A percentile compares a stretch with the other conserved stretches of the same genome.
phyloP scores from a whole-genome alignment of 352 stramenopile genomes.

The Phytophthora pluvialis region DNA sequence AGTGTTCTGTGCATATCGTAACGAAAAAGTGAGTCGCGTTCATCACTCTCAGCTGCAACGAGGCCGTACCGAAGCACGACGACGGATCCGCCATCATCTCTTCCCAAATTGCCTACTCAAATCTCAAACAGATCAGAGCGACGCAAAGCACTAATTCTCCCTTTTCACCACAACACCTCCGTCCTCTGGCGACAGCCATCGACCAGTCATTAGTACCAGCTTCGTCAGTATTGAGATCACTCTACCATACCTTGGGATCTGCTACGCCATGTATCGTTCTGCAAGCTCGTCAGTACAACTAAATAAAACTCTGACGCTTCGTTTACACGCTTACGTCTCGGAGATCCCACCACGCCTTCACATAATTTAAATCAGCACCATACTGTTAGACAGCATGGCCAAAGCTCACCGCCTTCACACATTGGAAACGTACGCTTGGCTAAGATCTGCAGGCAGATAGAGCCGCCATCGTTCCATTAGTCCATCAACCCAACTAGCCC shows the following conservation, averaged over 20 bases:
- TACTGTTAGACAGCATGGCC: not conserved
- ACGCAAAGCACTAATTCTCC: too few species aligned
- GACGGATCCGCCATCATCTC: constrained; percentile 89
- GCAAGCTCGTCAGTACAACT: constrained; percentile 2
- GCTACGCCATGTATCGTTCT: constrained; percentile 74
- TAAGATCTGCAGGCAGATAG: constrained; percentile 44
- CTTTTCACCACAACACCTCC: constrained; percentile 22
- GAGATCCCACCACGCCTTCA: constrained; percentile 60
- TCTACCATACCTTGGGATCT: constrained; percentile 58
- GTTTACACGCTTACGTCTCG: constrained; percentile 55
- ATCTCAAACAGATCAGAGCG: not conserved
- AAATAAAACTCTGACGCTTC: not conserved
- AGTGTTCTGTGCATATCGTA: constrained; percentile 53
- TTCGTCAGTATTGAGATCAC: not conserved
- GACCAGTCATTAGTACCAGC: constrained; percentile 7
- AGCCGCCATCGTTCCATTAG: not conserved
- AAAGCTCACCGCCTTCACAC: not conserved
- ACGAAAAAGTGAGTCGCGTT: constrained; percentile 5
- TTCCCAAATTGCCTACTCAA: constrained; percentile 81
- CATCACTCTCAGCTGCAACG: not conserved
- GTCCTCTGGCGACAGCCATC: constrained; percentile 23
- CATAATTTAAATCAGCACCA: not conserved
- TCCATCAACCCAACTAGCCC: not conserved
- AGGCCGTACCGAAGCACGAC: constrained; percentile 71
- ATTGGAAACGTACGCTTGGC: constrained; percentile 46